phyloP scores from a whole-genome alignment of 345 rosid species.

The Aurinia saxatilis region DNA sequence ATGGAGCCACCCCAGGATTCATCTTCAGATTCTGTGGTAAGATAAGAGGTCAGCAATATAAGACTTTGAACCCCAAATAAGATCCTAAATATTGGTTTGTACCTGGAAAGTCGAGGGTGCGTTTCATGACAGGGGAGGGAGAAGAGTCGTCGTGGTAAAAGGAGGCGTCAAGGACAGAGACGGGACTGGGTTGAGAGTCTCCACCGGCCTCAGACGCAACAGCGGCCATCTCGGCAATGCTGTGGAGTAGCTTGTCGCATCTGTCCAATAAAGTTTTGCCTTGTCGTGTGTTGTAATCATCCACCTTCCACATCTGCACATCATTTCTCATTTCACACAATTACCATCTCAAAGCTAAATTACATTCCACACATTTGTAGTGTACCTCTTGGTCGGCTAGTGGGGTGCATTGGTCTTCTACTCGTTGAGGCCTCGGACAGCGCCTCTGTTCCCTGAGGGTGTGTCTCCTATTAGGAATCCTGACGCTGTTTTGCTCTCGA shows the following conservation, averaged over 20 bases:
- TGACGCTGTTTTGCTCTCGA: slow-evolving; percentile 30
- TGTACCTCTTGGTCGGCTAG: slow-evolving; percentile 60
- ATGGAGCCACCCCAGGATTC: slow-evolving; percentile 50
- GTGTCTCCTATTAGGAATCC: slow-evolving; percentile 46
- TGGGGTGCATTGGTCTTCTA: slow-evolving; percentile 44
- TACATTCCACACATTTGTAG: too few relatives aligned
- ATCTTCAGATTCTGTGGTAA: slow-evolving; percentile 51
- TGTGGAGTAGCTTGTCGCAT: slow-evolving; percentile 79
- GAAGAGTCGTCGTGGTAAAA: slow-evolving; percentile 79
- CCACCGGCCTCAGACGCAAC: slow-evolving; percentile 22
- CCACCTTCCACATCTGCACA: slow-evolving; percentile 43
- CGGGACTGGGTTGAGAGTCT: slow-evolving; percentile 91
- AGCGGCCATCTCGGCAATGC: slow-evolving; percentile 70
- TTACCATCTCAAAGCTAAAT: too few relatives aligned
- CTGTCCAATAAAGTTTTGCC: slow-evolving; percentile 71
- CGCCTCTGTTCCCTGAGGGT: slow-evolving; percentile 35
- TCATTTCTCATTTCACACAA: too few relatives aligned
- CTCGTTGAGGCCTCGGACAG: slow-evolving; percentile 28
- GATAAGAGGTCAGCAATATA: neutral
- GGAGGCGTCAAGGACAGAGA: slow-evolving; percentile 83
- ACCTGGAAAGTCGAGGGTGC: slow-evolving; percentile 76
- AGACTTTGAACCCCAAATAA: neutral
- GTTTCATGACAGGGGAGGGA: slow-evolving; percentile 80
- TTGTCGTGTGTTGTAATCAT: slow-evolving; percentile 45
- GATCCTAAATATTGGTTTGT: neutral